A percentile compares a stretch with the other conserved stretches of the same genome.
Conservation (phyloP, 176 grass and related monocot genomes). For the Cenchrus fungigraminus region DNA sequence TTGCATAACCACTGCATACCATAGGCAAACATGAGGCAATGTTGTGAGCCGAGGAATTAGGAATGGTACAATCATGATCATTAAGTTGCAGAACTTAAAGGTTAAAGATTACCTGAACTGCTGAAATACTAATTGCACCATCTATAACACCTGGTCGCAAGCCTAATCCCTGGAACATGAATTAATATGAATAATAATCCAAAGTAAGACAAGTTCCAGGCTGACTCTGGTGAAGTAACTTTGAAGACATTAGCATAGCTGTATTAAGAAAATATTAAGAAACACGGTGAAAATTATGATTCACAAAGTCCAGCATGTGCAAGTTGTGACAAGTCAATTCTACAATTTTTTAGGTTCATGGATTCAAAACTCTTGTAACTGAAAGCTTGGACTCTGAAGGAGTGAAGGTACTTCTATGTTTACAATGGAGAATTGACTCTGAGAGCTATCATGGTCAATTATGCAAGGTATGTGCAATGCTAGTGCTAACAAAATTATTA, state of each 20-base stretch:
- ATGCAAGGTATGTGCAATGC: neutral
- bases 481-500: neutral
- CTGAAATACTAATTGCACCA: constrained; percentile 95
- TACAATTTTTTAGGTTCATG: neutral
- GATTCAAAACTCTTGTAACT: neutral
- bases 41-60: neutral
- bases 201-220: constrained; percentile 4
- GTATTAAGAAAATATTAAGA: neutral
- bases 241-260: neutral
- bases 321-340: neutral
- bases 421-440: neutral
- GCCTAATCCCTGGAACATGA: constrained; percentile 70
- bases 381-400: neutral
- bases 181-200: constrained; percentile 29
- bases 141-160: constrained; percentile 93
- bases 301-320: neutral
- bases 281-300: neutral
- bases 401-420: neutral
- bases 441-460: neutral
- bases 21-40: constrained; percentile 11
- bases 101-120: constrained; percentile 71
- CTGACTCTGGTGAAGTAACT: neutral
- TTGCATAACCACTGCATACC: constrained; percentile 91
- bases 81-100: neutral
- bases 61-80: constrained; percentile 16